Evolutionary conservation across 176 grass and related monocot genomes (phyloP), one percentile per base, ranked within the genome.

Genomic region (Carex myosuroides): DNA sequence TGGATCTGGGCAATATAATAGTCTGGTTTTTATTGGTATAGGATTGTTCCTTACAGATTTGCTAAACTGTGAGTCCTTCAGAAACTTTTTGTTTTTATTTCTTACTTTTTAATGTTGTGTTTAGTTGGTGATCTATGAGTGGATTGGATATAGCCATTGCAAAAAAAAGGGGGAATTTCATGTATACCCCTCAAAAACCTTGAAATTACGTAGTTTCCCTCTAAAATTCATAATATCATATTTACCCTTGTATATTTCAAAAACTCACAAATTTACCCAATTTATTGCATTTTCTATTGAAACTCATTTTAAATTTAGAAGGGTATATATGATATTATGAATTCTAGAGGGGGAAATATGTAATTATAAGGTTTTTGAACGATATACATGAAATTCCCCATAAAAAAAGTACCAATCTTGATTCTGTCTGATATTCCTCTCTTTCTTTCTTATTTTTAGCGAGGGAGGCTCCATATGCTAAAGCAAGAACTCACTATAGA

Each of bases 401-500:
- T 8, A 44, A 44, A 44, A 8, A 46, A 22, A 48, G 39, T 50
- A 73, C 9, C n/a, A 13, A 48, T 12, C 70, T 74, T 13, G 14
- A 10, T 74, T 21, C 17, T 73, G 20, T 74, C 70, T 77, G 48
- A 56, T 56, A 52, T 7, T 77, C 20, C 2, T 56, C 5, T 62
- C 60, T 10, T 62, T 62, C 20, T 16, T 30, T 77, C 50, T 16
- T 14, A 32, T 56, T 29, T 85, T 56, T 79, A 99, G 96, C 96
- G 72, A 95, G 96, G 83, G 96, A 95, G 83, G 96, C 96, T 92
- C 93, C 96, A 35, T 99, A 99, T 89, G 93, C 96, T 33, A 99
- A 99, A 88, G 89, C 96, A 14, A 81, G 93, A 35, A 99, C 91
- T 54, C 96, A 99, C 1, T 93, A 93, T 81, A 79, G 95, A 44